Conservation (phyloP, 345 rosid genomes). For the Carallia brachiata region DNA sequence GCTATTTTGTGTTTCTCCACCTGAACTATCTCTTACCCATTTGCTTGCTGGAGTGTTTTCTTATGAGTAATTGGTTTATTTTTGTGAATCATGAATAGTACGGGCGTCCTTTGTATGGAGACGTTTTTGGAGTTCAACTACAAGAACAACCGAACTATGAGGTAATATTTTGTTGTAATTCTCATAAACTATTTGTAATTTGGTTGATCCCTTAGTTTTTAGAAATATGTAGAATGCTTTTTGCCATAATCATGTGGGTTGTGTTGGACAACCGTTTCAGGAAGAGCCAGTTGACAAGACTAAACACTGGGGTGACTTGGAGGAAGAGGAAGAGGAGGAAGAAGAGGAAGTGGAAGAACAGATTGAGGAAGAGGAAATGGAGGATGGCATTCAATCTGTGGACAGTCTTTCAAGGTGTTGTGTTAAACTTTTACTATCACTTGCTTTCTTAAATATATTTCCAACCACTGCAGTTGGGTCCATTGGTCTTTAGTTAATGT, state of each 20-base stretch:
- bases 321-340: slow-evolving; percentile 87
- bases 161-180: slow-evolving; percentile 35
- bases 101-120: slow-evolving; percentile 97
- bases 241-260: not conserved
- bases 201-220: not conserved
- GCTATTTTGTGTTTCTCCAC: not conserved
- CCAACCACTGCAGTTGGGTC: not conserved
- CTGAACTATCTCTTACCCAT: not conserved
- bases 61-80: not conserved
- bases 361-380: slow-evolving; percentile 88
- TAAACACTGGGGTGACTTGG: slow-evolving; percentile 99
- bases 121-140: slow-evolving; percentile 93
- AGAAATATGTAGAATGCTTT: not conserved
- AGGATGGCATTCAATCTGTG: slow-evolving; percentile 86
- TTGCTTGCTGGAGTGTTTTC: not conserved
- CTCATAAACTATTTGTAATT: not conserved
- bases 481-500: not conserved
- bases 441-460: not conserved
- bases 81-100: slow-evolving; percentile 32
- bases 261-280: slow-evolving; percentile 37
- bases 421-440: not conserved
- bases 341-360: slow-evolving; percentile 75
- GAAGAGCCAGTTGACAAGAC: slow-evolving; percentile 98
- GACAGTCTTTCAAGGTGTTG: slow-evolving; percentile 91
- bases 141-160: slow-evolving; percentile 96